Percentiles rank a stretch among this genome's conserved stretches.
phyloP scores from a whole-genome alignment of 257 asterid genomes.

The Scutellaria galericulata region DNA sequence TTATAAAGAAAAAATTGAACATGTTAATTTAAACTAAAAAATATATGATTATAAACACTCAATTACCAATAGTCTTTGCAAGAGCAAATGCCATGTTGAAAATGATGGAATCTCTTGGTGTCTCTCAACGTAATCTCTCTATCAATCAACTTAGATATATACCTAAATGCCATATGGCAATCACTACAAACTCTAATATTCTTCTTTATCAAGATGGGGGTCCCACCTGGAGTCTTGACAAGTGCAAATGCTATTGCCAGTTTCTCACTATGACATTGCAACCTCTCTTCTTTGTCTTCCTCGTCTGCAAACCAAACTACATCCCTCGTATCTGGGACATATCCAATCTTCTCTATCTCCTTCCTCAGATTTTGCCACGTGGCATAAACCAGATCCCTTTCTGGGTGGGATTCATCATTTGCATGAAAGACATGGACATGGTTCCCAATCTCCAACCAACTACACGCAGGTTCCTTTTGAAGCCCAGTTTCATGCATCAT shows the following conservation, averaged over 20 bases:
- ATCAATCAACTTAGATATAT: conserved; percentile 61
- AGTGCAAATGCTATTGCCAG: conserved; percentile 85
- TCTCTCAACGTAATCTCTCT: conserved; percentile 77
- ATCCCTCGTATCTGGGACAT: conserved; percentile 71
- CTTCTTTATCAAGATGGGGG: conserved; percentile 69
- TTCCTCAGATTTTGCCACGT: conserved; percentile 64
- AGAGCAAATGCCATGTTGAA: conserved; percentile 71
- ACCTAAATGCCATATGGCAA: conserved; percentile 74
- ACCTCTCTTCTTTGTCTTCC: conserved; percentile 69
- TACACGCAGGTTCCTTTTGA: conserved; percentile 87
- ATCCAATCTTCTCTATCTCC: conserved; percentile 63
- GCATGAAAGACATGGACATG: conserved; percentile 71
- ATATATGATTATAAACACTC: neutral
- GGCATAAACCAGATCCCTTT: conserved; percentile 51
- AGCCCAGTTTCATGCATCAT: conserved; percentile 70
- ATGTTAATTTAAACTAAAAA: too few relatives aligned
- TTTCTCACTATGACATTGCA: conserved; percentile 79
- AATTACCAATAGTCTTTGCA: conserved; percentile 85
- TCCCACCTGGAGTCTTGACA: conserved; percentile 52
- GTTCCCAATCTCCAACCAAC: conserved; percentile 86
- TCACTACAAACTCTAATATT: conserved; percentile 87
- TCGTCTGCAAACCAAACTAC: conserved; percentile 69
- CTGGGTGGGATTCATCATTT: conserved; percentile 69
- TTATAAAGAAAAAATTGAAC: too few relatives aligned
- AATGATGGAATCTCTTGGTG: conserved; percentile 79